These are phyloP conservation scores for Kwoniella europaea DNA, from an alignment of 768 basidiomycete species.

Conservation along the genomic window DNA sequence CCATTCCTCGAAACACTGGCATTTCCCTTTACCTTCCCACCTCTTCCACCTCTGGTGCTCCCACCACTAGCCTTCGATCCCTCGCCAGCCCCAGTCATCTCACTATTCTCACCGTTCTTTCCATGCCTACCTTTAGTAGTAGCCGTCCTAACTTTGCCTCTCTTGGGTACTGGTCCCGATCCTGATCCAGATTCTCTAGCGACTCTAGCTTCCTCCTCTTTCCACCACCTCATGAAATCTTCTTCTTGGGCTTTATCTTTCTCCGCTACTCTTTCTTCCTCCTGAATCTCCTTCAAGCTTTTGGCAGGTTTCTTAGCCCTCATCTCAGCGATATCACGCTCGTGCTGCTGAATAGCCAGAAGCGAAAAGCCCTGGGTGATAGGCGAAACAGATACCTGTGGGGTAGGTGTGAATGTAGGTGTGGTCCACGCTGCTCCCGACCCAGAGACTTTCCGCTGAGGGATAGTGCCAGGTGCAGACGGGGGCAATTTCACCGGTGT, in stretches of 20 bases:
- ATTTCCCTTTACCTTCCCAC: slow-evolving; percentile 1
- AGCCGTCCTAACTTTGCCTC: slow-evolving; percentile 2
- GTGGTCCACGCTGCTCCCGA: slow-evolving; percentile 66
- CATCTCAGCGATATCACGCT: slow-evolving; percentile 65
- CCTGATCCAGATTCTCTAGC: slow-evolving; percentile 9
- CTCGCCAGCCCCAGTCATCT: neutral
- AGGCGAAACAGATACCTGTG: slow-evolving; percentile 30
- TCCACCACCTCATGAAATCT: slow-evolving; percentile 89
- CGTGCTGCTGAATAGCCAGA: slow-evolving; percentile 80
- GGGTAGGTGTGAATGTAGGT: slow-evolving; percentile 34
- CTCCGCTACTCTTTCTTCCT: slow-evolving; percentile 65
- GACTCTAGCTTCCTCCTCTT: slow-evolving; percentile 64
- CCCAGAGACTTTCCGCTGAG: slow-evolving; percentile 23
- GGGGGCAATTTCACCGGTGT: slow-evolving; percentile 29
- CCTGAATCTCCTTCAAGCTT: slow-evolving; percentile 80
- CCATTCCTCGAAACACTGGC: neutral
- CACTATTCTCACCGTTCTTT: neutral
- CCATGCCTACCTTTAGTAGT: slow-evolving; percentile 14
- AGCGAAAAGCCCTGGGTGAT: slow-evolving; percentile 66
- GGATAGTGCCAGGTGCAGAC: neutral
- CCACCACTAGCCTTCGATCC: neutral
- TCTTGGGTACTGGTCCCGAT: neutral
- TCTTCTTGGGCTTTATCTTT: slow-evolving; percentile 63
- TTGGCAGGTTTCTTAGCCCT: slow-evolving; percentile 61
- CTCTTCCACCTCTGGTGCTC: slow-evolving; percentile 1